Evolutionary conservation across 163 green algal genomes (phyloP), one percentile per base, ranked within the genome.

Genomic region (Volvox carteri): DNA sequence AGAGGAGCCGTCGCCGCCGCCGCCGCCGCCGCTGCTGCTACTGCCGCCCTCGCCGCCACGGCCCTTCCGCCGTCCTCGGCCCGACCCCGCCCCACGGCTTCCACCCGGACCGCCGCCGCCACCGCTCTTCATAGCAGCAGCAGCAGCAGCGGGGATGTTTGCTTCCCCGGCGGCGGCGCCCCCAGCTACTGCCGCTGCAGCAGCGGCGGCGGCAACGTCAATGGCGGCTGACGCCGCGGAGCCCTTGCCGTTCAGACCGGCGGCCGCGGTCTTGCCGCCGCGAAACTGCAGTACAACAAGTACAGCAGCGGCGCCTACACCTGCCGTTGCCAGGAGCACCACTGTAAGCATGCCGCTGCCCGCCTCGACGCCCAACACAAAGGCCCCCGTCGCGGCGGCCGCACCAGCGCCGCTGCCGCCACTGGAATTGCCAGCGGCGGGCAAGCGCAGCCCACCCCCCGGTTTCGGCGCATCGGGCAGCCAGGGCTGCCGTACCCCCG

Each of bases 391-490:
- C 4, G 21, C 19, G 70, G 12, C 21, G 65, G 16, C 62, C 9
- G 68, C 68, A 37, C 35, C 68, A 19, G 35, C 44, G 44, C 21
- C 46, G 73, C 73, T 46, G 42, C 73, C 73, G 41, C 44, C 25
- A 52, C 33, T 16, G 73, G 44, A 23, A 42, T 2, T 46, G 42
- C 6, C 73, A 42, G 25, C 73, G n/a, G 42, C 44, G 46, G 73
- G 42, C 19, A 42, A 44, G 1, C 30, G 35, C 33, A 73, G 50
- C 25, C 14, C 23, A 37, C 28, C 4, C 18, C 18, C 60, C 3
- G 79, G n/a, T 35, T 68, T 78, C 12, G 62, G 58, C 4, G 79
- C 79, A 12, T 86, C 62, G 2, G 81, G 81, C 44, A 87, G 44
- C 81, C 62, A 79, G 19, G 65, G 21, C 65, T 58, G 48, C 25